Evolutionary conservation across 2,329 filamentous ascomycete genomes (phyloP).

Genomic region (Pseudogymnoascus sp.): DNA sequence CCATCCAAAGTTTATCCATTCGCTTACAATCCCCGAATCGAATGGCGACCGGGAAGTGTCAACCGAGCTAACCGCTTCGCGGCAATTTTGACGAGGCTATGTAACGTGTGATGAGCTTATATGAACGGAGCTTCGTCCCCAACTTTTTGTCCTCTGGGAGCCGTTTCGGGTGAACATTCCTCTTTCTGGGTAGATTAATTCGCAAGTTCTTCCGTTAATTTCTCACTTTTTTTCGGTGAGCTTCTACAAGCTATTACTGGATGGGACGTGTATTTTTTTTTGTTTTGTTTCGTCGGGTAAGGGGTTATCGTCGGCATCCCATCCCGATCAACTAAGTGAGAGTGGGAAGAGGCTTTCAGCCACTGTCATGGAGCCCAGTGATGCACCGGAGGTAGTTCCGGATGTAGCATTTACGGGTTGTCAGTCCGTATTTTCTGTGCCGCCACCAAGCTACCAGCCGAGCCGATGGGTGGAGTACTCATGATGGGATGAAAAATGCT

Average conservation of each 20-base stretch:
- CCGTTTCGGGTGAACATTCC: background rate
- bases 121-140: conserved; percentile 7
- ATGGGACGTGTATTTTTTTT: background rate
- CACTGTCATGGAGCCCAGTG: background rate
- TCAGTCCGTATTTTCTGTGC: background rate
- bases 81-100: conserved; percentile 11
- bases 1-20: background rate
- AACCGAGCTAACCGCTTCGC: conserved; percentile 10
- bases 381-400: background rate
- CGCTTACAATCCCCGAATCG: conserved; percentile 6
- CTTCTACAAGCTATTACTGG: background rate
- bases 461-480: background rate
- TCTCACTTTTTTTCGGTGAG: background rate
- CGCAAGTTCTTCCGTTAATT: background rate
- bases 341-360: conserved; percentile 1
- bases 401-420: background rate
- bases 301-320: background rate
- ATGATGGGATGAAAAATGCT: background rate
- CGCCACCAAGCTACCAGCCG: background rate
- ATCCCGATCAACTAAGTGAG: background rate
- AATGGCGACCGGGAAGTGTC: background rate
- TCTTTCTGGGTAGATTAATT: background rate
- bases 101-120: conserved; percentile 11
- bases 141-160: background rate
- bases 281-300: background rate